Base-by-base conservation (phyloP, 805 yeast genomes). In the Kazachstania africana region DNA sequence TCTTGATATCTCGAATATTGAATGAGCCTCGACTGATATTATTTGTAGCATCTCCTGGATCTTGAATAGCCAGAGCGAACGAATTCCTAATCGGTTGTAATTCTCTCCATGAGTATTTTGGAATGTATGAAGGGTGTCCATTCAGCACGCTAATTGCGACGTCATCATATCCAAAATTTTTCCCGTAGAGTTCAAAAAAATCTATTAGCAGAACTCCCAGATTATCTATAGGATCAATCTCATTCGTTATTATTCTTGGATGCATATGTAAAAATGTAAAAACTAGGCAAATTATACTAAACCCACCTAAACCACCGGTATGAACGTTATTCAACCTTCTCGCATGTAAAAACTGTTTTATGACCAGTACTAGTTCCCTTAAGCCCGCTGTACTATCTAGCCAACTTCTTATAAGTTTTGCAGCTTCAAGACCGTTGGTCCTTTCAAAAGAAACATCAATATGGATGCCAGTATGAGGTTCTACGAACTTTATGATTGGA, bases 291-390 rank as follows among this genome's bases (percentile, higher is more conserved):
- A 87, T 83, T n/a, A 83, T 81, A 6, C 95, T 74, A 52, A 78
- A 88, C 0, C 97, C 97, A 26, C 98, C 97, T 5, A 88, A 60
- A 0, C 97, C 97, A 31, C 98, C 98, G 15, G 76, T 75, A 45
- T 80, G 93, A 12, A 88, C 97, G 40, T 82, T 79, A 47, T 85
- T 84, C 38, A 87, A 61, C 36, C 68, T 72, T 45, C 96, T 65
- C 2, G 83, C 74, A 20, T 84, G 64, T 30, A 88, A 63, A 47
- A 87, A 88, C 50, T 82, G 95, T 55, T 91, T 87, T 5, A 88
- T 68, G 2, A 85, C 72, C 29, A 88, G 61, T 1, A 79, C 93
- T 30, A 88, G 57, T 47, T 85, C 94, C 40, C 94, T 61, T 31
- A 88, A 59, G 0, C 93, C 95, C 0, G 93, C 88, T 1, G 79